Conservation (phyloP, 2,329 filamentous ascomycete genomes). For the Diaporthe humulicola region DNA sequence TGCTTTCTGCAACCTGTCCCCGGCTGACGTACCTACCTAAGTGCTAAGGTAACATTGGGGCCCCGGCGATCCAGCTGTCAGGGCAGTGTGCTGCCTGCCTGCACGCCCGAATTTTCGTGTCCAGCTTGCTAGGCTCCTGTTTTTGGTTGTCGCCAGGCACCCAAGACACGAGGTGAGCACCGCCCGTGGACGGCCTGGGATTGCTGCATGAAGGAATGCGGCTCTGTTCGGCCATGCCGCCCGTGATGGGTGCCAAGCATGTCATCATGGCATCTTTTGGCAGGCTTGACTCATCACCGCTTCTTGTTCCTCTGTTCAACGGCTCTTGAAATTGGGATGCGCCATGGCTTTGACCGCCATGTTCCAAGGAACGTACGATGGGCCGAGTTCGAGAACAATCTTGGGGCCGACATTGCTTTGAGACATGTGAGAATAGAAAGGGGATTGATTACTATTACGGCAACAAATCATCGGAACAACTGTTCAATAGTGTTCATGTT, state of each 20-base stretch:
- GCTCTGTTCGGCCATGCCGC: constrained; percentile 17
- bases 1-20: background rate
- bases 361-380: background rate
- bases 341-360: background rate
- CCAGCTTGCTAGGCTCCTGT: too few relatives aligned
- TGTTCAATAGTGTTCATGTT: background rate
- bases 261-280: background rate
- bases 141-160: too few relatives aligned
- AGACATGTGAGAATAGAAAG: too few relatives aligned
- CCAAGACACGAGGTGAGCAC: background rate
- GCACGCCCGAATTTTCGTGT: too few relatives aligned
- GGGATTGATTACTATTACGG: background rate
- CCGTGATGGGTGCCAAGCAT: background rate
- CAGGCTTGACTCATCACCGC: background rate
- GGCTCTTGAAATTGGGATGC: background rate
- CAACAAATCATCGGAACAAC: background rate
- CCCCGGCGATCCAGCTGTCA: too few relatives aligned
- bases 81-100: too few relatives aligned
- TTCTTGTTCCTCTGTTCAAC: background rate
- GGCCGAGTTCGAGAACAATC: background rate
- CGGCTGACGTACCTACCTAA: background rate
- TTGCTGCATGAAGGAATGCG: background rate
- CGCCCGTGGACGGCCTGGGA: background rate
- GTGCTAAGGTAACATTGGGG: too few relatives aligned
- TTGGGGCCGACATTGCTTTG: background rate